Percentiles rank a stretch among this genome's conserved stretches.
Evolutionary conservation across 176 grass and related monocot genomes (phyloP).

Genomic region (maize (Zea mays)): DNA sequence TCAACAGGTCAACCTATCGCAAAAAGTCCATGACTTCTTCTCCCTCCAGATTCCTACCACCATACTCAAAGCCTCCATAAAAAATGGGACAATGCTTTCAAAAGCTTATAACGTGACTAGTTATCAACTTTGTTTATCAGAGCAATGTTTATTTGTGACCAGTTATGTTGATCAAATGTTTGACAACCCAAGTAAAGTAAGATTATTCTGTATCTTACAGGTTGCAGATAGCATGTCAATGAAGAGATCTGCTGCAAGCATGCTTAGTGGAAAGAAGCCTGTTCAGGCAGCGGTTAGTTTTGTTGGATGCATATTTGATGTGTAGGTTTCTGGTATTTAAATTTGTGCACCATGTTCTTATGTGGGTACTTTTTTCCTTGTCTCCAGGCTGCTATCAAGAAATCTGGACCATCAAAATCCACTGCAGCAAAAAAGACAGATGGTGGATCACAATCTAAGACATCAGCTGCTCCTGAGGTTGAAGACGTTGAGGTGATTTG

Average conservation of each 20-base stretch:
- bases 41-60: too few relatives aligned
- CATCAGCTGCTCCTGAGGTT: slow-evolving; percentile 53
- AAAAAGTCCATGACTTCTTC: too few relatives aligned
- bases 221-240: slow-evolving; percentile 61
- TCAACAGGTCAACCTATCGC: too few relatives aligned
- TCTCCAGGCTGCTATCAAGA: slow-evolving; percentile 64
- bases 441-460: slow-evolving; percentile 64
- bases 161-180: neutral
- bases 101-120: neutral
- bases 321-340: slow-evolving; percentile 17
- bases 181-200: slow-evolving; percentile 18
- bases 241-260: slow-evolving; percentile 96
- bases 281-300: slow-evolving; percentile 53
- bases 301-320: slow-evolving; percentile 22
- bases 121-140: neutral
- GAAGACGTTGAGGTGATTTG: slow-evolving; percentile 94
- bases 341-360: slow-evolving; percentile 29
- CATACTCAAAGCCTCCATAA: neutral
- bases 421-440: slow-evolving; percentile 65
- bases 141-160: neutral
- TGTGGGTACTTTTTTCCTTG: slow-evolving; percentile 7
- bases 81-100: neutral
- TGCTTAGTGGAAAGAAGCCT: slow-evolving; percentile 94
- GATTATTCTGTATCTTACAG: slow-evolving; percentile 42
- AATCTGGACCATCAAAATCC: slow-evolving; percentile 66